phyloP scores from a whole-genome alignment of 352 stramenopile species.

The Globisporangium mamillatum region DNA sequence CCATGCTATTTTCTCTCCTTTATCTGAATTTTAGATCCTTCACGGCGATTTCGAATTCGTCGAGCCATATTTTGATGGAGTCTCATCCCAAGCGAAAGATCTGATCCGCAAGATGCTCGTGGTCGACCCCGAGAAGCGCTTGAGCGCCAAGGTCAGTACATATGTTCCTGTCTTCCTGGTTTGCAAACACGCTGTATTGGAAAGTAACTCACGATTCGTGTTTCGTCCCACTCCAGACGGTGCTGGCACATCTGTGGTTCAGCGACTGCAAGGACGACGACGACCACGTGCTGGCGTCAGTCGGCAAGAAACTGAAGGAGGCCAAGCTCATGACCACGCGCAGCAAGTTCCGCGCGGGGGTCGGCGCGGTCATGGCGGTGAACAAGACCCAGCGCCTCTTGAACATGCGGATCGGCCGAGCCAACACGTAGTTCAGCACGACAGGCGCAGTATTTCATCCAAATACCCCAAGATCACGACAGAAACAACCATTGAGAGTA shows the following conservation, averaged over 20 bases:
- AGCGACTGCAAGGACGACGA: conserved; percentile 63
- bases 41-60: conserved; percentile 91
- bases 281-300: conserved; percentile 41
- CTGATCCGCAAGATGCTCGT: conserved; percentile 93
- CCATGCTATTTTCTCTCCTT: neutral
- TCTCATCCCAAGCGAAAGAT: conserved; percentile 90
- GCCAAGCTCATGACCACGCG: conserved; percentile 45
- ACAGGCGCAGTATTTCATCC: no score
- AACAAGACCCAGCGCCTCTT: conserved; percentile 77
- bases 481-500: neutral
- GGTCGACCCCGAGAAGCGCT: conserved; percentile 80
- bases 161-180: neutral
- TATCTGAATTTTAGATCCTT: conserved; percentile 40
- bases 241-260: conserved; percentile 75
- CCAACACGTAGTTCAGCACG: conserved; percentile 21
- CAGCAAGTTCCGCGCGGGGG: conserved; percentile 66
- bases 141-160: conserved; percentile 38
- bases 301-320: conserved; percentile 82
- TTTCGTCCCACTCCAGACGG: conserved; percentile 25
- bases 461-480: neutral
- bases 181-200: neutral
- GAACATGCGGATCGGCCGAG: conserved; percentile 27
- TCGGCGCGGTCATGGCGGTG: conserved; percentile 70
- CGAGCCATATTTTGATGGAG: conserved; percentile 88
- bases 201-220: neutral